Percentiles rank a stretch among this genome's conserved stretches.
phyloP scores from a whole-genome alignment of 1,284 basidiomycete genomes.

The Erythrobasidium hasegawianum region DNA sequence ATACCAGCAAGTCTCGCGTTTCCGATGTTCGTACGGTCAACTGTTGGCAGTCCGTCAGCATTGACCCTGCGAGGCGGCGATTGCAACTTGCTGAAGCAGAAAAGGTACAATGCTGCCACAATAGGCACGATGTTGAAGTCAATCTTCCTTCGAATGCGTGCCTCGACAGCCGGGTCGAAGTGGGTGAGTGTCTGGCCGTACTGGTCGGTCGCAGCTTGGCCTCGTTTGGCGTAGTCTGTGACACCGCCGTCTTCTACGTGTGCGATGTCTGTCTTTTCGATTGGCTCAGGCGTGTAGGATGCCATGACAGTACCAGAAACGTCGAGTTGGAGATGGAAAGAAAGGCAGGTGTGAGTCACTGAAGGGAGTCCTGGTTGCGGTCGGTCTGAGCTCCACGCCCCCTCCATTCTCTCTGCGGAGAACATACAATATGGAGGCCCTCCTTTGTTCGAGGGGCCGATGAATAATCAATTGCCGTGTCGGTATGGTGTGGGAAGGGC shows the following conservation, averaged over 20 bases:
- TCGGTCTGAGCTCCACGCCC: too few species aligned
- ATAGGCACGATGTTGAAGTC: conserved; percentile 10
- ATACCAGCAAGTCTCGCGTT: conserved; percentile 62
- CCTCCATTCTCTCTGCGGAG: too few species aligned
- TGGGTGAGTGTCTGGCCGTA: conserved; percentile 10
- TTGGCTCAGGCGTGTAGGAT: background rate
- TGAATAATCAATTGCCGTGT: too few species aligned
- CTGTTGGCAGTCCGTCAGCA: too few species aligned
- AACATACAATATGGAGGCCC: too few species aligned
- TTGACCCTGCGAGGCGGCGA: too few species aligned
- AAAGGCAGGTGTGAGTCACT: too few species aligned
- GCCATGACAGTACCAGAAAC: too few species aligned
- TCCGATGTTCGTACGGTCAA: conserved; percentile 39
- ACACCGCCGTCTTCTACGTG: background rate
- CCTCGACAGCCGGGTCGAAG: conserved; percentile 18
- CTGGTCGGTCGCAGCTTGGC: conserved; percentile 23
- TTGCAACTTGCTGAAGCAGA: conserved; percentile 18
- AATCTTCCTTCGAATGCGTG: conserved; percentile 10
- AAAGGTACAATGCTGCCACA: conserved; percentile 8
- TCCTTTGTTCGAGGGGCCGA: too few species aligned
- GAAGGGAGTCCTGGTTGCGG: too few species aligned
- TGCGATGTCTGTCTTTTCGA: background rate
- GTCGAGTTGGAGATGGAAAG: too few species aligned
- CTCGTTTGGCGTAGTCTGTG: conserved; percentile 2
- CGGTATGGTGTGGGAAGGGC: too few species aligned